Evolutionary conservation across 164 flowering plant genomes (phyloP), one percentile per base, ranked within the genome.

Genomic region (Piper betle): DNA sequence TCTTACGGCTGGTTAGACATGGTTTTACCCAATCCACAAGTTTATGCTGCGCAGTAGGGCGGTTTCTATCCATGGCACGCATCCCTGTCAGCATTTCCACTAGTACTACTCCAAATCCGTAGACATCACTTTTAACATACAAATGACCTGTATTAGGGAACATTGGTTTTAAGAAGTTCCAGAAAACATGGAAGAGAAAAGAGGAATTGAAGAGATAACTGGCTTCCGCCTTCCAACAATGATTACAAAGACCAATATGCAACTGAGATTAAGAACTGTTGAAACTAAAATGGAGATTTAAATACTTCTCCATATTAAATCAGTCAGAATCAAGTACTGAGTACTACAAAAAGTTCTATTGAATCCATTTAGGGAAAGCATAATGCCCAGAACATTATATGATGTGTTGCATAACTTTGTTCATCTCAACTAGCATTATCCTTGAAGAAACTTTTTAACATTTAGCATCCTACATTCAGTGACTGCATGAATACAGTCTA

Each of bases 41-140:
- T 56, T 75, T 81, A 8, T 79, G 82, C 64, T 78, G 79, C 63
- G 80, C 79, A 40, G 62, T 62, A 1, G 96, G 96, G n/a, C 96
- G 87, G 57, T 72, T 81, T 18, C 74, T 56, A 66, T 91, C 97
- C 1, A 81, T 73, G 41, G 91, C 93, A 18, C 89, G 77, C 60
- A 77, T 64, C 13, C 93, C 93, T 0, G 91, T 81, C 15, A 91
- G 64, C 62, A 88, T 80, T 75, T 91, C 97, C 2, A 86, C 78
- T 63, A 91, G 64, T 2, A 91, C 91, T 17, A 91, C 96, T 0
- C 97, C 97, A 67, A 87, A 91, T 8, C 89, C 91, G 59, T 87
- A 91, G 3, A 87, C 91, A 55, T 91, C 97, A 9, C 96, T 91
- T 76, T 86, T 91, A 40, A 91, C 80, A 50, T 91, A 87, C 68